These are phyloP conservation scores for Chrysanthemum lavandulifolium DNA, from an alignment of 129 eudicot genomes.

Conservation along the genomic window DNA sequence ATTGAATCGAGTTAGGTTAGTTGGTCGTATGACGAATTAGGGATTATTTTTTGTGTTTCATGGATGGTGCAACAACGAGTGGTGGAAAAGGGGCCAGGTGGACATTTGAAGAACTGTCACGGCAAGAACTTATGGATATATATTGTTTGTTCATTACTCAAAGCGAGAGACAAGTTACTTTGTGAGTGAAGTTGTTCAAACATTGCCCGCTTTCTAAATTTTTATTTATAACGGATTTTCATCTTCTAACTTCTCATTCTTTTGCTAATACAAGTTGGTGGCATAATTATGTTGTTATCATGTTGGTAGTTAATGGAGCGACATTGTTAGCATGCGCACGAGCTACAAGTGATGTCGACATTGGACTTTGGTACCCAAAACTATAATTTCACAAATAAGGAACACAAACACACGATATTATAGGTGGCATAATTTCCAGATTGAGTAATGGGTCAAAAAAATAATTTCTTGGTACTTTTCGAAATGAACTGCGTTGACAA, in stretches of 20 bases:
- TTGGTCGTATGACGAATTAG: no score
- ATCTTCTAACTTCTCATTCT: background rate
- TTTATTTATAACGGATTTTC: background rate
- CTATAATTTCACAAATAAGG: background rate
- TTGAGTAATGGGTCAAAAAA: background rate
- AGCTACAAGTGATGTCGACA: constrained; percentile 49
- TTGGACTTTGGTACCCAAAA: constrained; percentile 65
- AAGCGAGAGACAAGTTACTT: constrained; percentile 81
- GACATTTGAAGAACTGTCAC: constrained; percentile 50
- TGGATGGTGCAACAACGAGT: constrained; percentile 42
- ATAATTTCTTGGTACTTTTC: background rate
- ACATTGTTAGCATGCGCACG: constrained; percentile 44
- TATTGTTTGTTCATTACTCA: constrained; percentile 45
- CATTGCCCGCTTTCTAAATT: background rate
- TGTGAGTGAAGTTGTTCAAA: constrained; percentile 44
- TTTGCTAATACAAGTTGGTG: constrained; percentile 26
- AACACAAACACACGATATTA: background rate
- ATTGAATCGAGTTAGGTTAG: no score
- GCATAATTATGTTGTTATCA: constrained; percentile 61
- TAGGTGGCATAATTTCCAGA: background rate
- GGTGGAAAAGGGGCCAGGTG: constrained; percentile 63
- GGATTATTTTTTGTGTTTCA: constrained; percentile 10
- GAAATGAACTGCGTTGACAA: background rate
- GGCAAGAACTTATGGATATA: constrained; percentile 38
- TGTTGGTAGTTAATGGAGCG: constrained; percentile 50